phyloP scores from a whole-genome alignment of 2,329 filamentous ascomycete genomes.

The Aureobasidium sp. region DNA sequence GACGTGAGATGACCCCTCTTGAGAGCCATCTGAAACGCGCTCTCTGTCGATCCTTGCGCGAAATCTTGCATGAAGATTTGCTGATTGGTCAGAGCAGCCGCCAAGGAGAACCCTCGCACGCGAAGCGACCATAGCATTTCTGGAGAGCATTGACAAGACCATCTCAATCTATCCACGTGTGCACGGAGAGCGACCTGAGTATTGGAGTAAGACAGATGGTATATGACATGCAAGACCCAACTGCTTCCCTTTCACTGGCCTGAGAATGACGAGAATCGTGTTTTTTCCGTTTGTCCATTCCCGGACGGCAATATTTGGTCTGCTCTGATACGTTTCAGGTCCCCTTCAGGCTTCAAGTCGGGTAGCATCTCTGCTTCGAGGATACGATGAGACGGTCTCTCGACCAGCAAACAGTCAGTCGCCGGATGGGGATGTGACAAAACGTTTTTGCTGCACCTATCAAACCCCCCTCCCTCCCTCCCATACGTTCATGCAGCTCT shows the following conservation, averaged over 20 bases:
- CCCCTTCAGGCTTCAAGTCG: background rate
- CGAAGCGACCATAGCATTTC: background rate
- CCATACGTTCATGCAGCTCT: constrained; percentile 4
- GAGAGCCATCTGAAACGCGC: constrained; percentile 4
- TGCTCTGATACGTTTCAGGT: constrained; percentile 1
- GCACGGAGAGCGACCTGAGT: constrained; percentile 11
- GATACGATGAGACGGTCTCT: background rate
- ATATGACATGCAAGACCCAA: background rate
- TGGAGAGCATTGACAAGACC: constrained; percentile 3
- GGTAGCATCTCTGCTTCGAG: background rate
- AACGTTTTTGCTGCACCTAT: constrained; percentile 8
- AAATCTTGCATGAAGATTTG: background rate
- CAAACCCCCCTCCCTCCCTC: background rate
- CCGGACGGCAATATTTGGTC: background rate
- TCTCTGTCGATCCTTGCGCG: constrained; percentile 7
- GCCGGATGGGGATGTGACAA: constrained; percentile 5
- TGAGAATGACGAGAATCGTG: background rate
- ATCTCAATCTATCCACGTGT: constrained; percentile 8
- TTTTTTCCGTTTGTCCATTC: constrained; percentile 6
- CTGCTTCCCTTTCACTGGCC: background rate
- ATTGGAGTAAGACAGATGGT: constrained; percentile 9
- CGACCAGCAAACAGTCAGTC: constrained; percentile 6
- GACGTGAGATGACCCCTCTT: constrained; percentile 14
- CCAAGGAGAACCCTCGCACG: constrained; percentile 3
- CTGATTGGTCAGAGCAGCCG: constrained; percentile 1